These are phyloP conservation scores for Tetrahymena thermophila DNA, from an alignment of 73 alveolate genomes.

Conservation along the genomic window DNA sequence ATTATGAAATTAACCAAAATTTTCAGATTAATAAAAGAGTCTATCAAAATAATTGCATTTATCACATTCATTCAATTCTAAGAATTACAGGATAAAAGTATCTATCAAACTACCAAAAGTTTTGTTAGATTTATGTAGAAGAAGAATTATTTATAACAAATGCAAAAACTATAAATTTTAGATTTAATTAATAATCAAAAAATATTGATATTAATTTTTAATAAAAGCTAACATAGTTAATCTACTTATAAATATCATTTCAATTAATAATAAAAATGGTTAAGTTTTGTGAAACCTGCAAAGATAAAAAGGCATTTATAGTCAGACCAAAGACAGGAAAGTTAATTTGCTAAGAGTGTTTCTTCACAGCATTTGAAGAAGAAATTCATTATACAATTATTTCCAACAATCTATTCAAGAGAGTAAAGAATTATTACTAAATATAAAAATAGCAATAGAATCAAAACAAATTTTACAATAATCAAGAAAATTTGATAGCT, in stretches of 20 bases:
- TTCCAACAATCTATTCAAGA: constrained; percentile 61
- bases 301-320: constrained; percentile 18
- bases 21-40: background rate
- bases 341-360: constrained; percentile 86
- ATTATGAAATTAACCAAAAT: background rate
- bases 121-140: background rate
- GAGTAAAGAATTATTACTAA: background rate
- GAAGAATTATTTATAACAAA: background rate
- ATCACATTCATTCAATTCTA: background rate
- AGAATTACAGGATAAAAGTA: background rate
- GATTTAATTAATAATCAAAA: background rate
- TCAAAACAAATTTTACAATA: too few relatives aligned
- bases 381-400: constrained; percentile 91
- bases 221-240: background rate
- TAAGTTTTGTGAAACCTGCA: constrained; percentile 33
- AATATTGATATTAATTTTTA: too few relatives aligned
- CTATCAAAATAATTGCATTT: background rate
- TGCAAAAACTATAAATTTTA: background rate
- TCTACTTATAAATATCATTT: background rate
- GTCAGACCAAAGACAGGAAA: constrained; percentile 80
- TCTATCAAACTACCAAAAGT: background rate
- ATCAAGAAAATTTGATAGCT: background rate
- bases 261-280: constrained; percentile 1
- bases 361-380: constrained; percentile 87
- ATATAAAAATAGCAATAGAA: too few relatives aligned